Evolutionary conservation across 1,284 basidiomycete species (phyloP).

Genomic region (Cystobasidium slooffiae): DNA sequence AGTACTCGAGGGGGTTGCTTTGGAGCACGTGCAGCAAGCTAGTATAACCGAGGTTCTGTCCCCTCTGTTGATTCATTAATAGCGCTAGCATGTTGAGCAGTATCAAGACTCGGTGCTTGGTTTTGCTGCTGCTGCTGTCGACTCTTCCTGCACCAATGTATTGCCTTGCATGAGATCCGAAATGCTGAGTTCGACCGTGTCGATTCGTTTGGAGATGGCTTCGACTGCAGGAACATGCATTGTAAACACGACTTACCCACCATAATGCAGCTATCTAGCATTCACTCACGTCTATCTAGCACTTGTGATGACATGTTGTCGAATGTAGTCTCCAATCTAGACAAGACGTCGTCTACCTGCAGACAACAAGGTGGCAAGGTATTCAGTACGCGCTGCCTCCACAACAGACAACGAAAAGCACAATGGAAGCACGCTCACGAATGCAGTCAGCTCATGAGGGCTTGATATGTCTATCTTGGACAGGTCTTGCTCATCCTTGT

Average conservation of each 20-base stretch:
- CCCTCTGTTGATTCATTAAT: too few species aligned
- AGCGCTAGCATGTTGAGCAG: too few species aligned
- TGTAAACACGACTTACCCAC: not conserved
- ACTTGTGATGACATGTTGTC: constrained; percentile 39
- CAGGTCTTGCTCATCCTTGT: constrained; percentile 13
- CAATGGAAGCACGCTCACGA: constrained; percentile 1
- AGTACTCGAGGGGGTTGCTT: too few species aligned
- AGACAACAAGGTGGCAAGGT: not conserved
- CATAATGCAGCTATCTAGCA: not conserved
- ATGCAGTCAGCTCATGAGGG: constrained; percentile 41
- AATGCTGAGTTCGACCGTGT: constrained; percentile 36
- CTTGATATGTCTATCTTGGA: constrained; percentile 34
- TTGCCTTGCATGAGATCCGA: constrained; percentile 41
- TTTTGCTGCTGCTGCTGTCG: not conserved
- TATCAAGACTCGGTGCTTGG: too few species aligned
- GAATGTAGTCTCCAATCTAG: constrained; percentile 32
- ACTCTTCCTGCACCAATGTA: constrained; percentile 6
- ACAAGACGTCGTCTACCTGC: constrained; percentile 41
- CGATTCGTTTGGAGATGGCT: constrained; percentile 37
- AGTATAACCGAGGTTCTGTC: too few species aligned
- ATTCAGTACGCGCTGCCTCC: not conserved
- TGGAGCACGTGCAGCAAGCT: too few species aligned
- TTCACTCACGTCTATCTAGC: constrained; percentile 36
- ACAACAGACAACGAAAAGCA: not conserved
- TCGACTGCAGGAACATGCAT: constrained; percentile 26